Conservation (phyloP, 2,329 filamentous ascomycete species). For the Eutypa lata region DNA sequence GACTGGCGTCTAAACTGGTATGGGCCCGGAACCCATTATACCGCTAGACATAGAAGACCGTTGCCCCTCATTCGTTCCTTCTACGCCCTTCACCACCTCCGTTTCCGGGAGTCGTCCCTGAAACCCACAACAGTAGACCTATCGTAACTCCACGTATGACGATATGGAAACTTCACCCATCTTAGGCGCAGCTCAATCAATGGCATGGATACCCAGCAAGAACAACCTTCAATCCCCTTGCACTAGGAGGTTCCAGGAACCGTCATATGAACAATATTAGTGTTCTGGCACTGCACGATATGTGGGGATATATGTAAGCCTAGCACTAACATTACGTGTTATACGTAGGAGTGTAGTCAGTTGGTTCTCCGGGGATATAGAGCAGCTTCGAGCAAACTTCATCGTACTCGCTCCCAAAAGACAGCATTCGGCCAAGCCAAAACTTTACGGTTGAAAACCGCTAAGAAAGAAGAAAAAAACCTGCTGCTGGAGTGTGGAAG, state of each 20-base stretch:
- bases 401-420: too few species aligned
- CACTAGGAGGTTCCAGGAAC: background rate
- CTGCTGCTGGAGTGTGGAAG: too few species aligned
- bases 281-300: background rate
- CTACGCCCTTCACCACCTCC: background rate
- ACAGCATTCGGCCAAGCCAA: too few species aligned
- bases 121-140: background rate
- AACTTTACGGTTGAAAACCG: too few species aligned
- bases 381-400: too few species aligned
- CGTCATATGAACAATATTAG: background rate
- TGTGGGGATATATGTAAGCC: background rate
- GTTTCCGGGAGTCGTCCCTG: background rate
- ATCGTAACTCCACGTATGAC: too few species aligned
- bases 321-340: background rate
- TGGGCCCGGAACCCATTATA: too few species aligned
- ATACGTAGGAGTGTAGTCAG: too few species aligned
- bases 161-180: background rate
- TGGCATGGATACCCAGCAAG: background rate
- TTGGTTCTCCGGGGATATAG: too few species aligned
- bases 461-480: too few species aligned
- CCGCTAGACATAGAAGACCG: background rate
- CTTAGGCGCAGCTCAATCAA: background rate
- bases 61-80: background rate
- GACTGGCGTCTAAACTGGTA: too few species aligned
- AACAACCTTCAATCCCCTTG: background rate